Evolutionary conservation across 2,329 filamentous ascomycete species (phyloP).

Genomic region (Fusarium sp.): DNA sequence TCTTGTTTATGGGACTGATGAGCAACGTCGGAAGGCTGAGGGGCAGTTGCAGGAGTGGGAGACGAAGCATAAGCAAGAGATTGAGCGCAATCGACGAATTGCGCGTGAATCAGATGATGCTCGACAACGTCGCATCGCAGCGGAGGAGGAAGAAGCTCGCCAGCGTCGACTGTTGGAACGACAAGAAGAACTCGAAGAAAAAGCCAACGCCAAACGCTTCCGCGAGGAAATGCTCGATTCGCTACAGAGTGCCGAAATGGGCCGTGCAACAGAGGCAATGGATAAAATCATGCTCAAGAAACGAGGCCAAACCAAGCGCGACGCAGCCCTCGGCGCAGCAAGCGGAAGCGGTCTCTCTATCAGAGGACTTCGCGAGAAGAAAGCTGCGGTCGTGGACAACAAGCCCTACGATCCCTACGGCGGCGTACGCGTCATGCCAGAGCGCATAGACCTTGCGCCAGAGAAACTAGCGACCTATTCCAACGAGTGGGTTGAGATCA

Average conservation of each 20-base stretch:
- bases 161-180: constrained; percentile 70
- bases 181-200: constrained; percentile 78
- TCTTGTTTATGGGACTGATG: constrained; percentile 78
- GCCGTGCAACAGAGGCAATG: constrained; percentile 70
- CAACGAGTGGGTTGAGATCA: constrained; percentile 77
- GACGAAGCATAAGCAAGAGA: constrained; percentile 76
- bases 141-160: constrained; percentile 75
- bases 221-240: constrained; percentile 77
- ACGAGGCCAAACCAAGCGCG: constrained; percentile 66
- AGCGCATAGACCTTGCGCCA: constrained; percentile 73
- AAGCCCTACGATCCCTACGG: constrained; percentile 91
- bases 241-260: constrained; percentile 71
- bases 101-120: constrained; percentile 68
- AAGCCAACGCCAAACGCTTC: constrained; percentile 70
- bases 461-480: constrained; percentile 73
- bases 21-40: constrained; percentile 66
- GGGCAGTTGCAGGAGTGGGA: constrained; percentile 71
- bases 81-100: constrained; percentile 70
- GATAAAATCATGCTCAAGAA: constrained; percentile 79
- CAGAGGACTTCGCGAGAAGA: constrained; percentile 80
- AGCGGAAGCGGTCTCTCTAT: constrained; percentile 69
- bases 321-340: constrained; percentile 53
- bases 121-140: constrained; percentile 66
- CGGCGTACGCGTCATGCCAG: constrained; percentile 75
- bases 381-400: constrained; percentile 63